Evolutionary conservation across 768 basidiomycete genomes (phyloP), one percentile per base, ranked within the genome.

Genomic region (Boletus bicolor): DNA sequence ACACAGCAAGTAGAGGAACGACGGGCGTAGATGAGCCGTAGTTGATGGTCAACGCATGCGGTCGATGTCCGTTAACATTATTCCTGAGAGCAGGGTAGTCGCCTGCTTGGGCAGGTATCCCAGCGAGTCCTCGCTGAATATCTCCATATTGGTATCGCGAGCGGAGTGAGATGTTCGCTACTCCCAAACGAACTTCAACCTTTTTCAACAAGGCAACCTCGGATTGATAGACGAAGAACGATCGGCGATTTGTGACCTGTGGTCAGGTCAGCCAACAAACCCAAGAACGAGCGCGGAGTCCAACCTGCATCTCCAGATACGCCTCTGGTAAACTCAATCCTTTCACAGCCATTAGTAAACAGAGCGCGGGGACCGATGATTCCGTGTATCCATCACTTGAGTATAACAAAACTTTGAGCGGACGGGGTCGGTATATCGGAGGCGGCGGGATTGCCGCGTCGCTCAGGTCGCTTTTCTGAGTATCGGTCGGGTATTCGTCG

Each of bases 371-470:
- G 7, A 95, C 85, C 26, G 88, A 89, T 10, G 91, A 89, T 71
- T 98, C 95, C 24, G 96, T 98, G 75, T 96, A 93, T 47, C 91
- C 93, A 68, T 95, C 93, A 17, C 86, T 81, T 17, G 87, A 89
- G 71, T 92, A 90, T 30, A 94, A 70, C 58, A 94, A 79, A 52
- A 94, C 75, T 67, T 91, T 91, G 52, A 85, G 75, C 6, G 88
- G 89, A 32, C 80, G 75, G 30, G 82, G 80, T 57, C 79, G 82
- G 30, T 71, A 53, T 71, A 64, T 28, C 14, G 60, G 68, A 66
- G 30, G 63, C 55, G 46, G 46, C 41, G 53, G 53, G 8, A 32
- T 56, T 28, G 43, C 37, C 35, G 19, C 28, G 4, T 54, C 54
- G 41, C 44, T 66, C 55, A 55, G 63, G 55, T 53, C 56, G 38